Evolutionary conservation across 1,284 basidiomycete species (phyloP).

Genomic region (Ceratobasidium sp.): DNA sequence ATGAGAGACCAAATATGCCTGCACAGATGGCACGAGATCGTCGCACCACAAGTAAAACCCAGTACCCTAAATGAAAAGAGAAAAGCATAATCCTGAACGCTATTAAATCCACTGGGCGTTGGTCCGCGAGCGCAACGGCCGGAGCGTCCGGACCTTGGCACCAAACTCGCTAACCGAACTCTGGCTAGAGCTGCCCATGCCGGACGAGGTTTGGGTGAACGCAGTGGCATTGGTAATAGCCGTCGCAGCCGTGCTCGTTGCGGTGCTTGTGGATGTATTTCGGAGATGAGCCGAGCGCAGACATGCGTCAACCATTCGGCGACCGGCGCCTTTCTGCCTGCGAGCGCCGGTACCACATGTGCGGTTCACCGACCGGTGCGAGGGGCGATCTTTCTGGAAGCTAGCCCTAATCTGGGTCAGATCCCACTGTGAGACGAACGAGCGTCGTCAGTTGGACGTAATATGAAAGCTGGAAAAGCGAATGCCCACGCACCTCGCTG

Average conservation of each 20-base stretch:
- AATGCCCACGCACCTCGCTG: slow-evolving; percentile 40
- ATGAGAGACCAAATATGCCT: slow-evolving; percentile 31
- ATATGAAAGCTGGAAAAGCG: slow-evolving; percentile 15
- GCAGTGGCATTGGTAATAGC: neutral
- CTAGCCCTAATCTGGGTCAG: slow-evolving; percentile 21
- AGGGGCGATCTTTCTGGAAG: slow-evolving; percentile 31
- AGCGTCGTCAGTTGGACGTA: slow-evolving; percentile 27
- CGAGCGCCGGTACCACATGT: slow-evolving; percentile 35
- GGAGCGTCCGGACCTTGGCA: neutral
- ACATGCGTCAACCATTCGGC: slow-evolving; percentile 33
- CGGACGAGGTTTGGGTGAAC: neutral
- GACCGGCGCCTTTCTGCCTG: slow-evolving; percentile 29
- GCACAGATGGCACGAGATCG: slow-evolving; percentile 13
- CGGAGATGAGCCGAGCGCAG: slow-evolving; percentile 29
- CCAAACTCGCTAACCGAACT: slow-evolving; percentile 9
- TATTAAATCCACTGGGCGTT: slow-evolving; percentile 36
- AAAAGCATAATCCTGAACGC: neutral
- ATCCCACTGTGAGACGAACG: slow-evolving; percentile 12
- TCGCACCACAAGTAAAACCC: slow-evolving; percentile 18
- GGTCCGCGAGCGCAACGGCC: slow-evolving; percentile 12
- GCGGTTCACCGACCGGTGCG: slow-evolving; percentile 31
- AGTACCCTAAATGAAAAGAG: slow-evolving; percentile 11
- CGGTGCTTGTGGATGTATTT: slow-evolving; percentile 31
- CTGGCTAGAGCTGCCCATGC: slow-evolving; percentile 20
- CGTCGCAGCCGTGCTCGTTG: slow-evolving; percentile 16